Base-by-base conservation (phyloP, 768 basidiomycete species). In the Pleurotus ostreatus region DNA sequence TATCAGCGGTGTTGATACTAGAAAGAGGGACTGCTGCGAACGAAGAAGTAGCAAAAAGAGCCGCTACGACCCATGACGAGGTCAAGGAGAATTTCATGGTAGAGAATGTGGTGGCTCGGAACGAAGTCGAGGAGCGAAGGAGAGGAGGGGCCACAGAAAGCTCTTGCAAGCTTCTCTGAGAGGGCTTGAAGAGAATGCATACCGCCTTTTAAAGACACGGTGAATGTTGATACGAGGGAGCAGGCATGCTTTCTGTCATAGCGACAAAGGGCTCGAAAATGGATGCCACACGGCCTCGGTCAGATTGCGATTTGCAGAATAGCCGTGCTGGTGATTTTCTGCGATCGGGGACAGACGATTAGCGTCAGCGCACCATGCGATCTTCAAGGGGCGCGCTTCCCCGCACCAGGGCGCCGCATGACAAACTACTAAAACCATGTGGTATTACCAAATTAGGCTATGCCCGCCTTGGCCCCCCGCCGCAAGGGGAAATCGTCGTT, bases 1-100 rank as follows among this genome's bases (percentile, higher is more conserved):
- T 75, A 12, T 71, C 68, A 13, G 64, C 69, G 49, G 65, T 69
- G 62, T 75, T 66, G 55, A 79, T 67, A 51, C 62, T 63, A 18
- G 75, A 75, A 54, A 78, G 65, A 12, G 74, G 68, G 48, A 69
- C 58, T 26, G 65, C 65, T 30, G 66, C 71, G 18, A 66, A 63
- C 7, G 65, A 67, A 47, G 63, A 56, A 26, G 68, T 65, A 48
- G 61, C 58, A 58, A 71, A 55, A 43, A 76, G 60, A 46, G 66
- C 60, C 62, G 65, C 66, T 43, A 65, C 66, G 16, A 60, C 51
- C 51, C 51, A 53, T 12, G 51, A 53, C 25, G 39, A 38, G 51
- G 51, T 26, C 51, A 53, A 53, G 23, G 51, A 40, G 39, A 53
- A 53, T 53, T 53, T 53, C 51, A 53, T 53, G 51, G 51, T 53